Evolutionary conservation across 257 asterid species (phyloP).

Genomic region (Hygrophila difformis): DNA sequence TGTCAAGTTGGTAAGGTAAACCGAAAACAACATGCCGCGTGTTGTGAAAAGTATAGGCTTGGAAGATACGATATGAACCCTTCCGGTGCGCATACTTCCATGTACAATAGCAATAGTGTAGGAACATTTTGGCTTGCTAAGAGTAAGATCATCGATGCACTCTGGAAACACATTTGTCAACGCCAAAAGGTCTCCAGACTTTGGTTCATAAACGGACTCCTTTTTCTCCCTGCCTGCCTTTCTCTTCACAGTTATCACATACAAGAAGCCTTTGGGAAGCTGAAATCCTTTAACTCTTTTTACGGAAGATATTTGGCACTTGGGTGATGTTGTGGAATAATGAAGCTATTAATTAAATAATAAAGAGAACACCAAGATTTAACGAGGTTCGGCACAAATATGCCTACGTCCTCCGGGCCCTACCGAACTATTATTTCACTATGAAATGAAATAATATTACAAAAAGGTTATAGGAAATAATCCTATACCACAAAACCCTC

Average conservation of each 20-base stretch:
- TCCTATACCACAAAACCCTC: too few relatives aligned
- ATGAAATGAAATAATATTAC: too few relatives aligned
- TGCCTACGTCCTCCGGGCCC: too few relatives aligned
- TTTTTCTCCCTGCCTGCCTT: background rate
- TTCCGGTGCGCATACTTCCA: background rate
- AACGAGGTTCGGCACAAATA: too few relatives aligned
- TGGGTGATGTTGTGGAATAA: too few relatives aligned
- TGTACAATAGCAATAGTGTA: slow-evolving; percentile 38
- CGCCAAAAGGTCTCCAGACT: slow-evolving; percentile 46
- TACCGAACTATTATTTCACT: too few relatives aligned
- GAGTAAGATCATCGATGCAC: slow-evolving; percentile 39
- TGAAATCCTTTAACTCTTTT: background rate
- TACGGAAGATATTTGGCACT: too few relatives aligned
- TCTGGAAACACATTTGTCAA: slow-evolving; percentile 44
- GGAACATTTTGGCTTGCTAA: slow-evolving; percentile 24
- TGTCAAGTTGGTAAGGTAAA: slow-evolving; percentile 37
- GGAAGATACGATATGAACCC: slow-evolving; percentile 27
- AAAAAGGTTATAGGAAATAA: too few relatives aligned
- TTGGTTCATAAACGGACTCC: slow-evolving; percentile 34
- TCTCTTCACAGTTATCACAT: slow-evolving; percentile 15
- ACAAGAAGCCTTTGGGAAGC: slow-evolving; percentile 16
- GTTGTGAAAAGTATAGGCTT: slow-evolving; percentile 21
- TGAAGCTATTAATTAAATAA: too few relatives aligned
- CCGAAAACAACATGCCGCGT: slow-evolving; percentile 29
- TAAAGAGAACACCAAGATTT: too few relatives aligned